phyloP scores from a whole-genome alignment of 2,329 filamentous ascomycete species.

The Coniochaeta sp. region DNA sequence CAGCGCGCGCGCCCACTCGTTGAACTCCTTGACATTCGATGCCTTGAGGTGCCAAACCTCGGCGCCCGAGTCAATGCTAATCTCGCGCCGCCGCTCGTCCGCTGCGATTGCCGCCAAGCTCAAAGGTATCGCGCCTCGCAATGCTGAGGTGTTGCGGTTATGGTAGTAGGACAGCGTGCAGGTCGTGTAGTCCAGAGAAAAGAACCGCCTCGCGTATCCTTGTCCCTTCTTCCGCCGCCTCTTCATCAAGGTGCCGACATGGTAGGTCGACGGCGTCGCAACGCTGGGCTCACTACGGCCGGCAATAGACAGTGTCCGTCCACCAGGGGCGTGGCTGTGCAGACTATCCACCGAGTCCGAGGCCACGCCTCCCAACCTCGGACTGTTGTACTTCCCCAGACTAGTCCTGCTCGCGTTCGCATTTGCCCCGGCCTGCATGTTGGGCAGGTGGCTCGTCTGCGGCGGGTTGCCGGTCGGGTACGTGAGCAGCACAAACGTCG shows the following conservation, averaged over 20 bases:
- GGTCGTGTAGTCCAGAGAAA: conserved; percentile 90
- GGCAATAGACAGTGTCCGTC: conserved; percentile 42
- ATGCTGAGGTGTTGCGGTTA: conserved; percentile 83
- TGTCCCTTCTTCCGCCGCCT: conserved; percentile 88
- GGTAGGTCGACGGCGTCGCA: conserved; percentile 48
- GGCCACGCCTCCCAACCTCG: conserved; percentile 34
- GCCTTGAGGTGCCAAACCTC: conserved; percentile 95
- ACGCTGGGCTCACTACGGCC: conserved; percentile 41
- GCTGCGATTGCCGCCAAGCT: conserved; percentile 86
- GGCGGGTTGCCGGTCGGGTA: conserved; percentile 80
- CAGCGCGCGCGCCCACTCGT: conserved; percentile 77
- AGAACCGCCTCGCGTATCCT: conserved; percentile 87
- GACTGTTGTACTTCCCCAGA: conserved; percentile 40
- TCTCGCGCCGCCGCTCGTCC: conserved; percentile 81
- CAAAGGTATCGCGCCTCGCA: conserved; percentile 86
- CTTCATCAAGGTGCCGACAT: conserved; percentile 83
- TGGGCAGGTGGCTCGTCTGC: conserved; percentile 64
- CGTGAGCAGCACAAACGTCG: conserved; percentile 88
- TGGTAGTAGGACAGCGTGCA: conserved; percentile 96
- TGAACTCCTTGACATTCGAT: conserved; percentile 75
- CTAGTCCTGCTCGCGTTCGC: conserved; percentile 42
- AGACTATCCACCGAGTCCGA: conserved; percentile 56
- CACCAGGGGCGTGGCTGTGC: conserved; percentile 38
- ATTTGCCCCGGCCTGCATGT: conserved; percentile 35
- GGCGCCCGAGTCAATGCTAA: conserved; percentile 92